Base-by-base conservation (phyloP, 2,329 filamentous ascomycete genomes). In the Colletotrichum chrysophilum region DNA sequence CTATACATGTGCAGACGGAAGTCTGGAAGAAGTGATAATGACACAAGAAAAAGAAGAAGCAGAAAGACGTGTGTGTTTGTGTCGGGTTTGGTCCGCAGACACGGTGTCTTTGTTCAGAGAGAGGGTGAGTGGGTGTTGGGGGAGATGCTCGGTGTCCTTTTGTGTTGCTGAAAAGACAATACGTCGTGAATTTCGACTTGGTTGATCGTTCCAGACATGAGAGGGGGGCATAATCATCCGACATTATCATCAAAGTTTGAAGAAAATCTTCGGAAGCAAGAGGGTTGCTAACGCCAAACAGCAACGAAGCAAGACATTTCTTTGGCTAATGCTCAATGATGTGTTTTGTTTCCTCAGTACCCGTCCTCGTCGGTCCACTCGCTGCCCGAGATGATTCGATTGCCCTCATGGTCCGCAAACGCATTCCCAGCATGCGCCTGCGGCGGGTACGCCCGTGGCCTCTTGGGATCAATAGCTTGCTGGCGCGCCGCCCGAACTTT, bases 291-390 rank as follows among this genome's bases (percentile, higher is more conserved):
- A 52, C 28, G 21, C n/a, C 9, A 14, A 30, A 65, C 43, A 21
- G 43, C 18, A 21, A 28, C 30, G 48, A 67, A 61, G 24, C 55
- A 61, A 48, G 32, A 64, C 34, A 43, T 43, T 34, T 48, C 43
- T 48, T 34, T 26, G 48, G 38, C 30, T 67, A 48, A 26, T 28
- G 32, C 32, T 64, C 32, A 64, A 61, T 32, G 5, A 9, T 14
- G 21, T 30, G 7, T 14, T 32, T 13, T 60, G 4, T 21, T 34
- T 28, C 36, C 13, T 85, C 80, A 92, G 79, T 88, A 92, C 43
- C 86, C 89, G 81, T 93, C 91, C 81, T 93, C 91, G 77, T 93
- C 92, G 3, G 91, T 92, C 92, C 92, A 93, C 80, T 93, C 92
- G 82, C 91, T 92, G 14, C 90, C 91, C 36, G 90, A 92, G n/a